Evolutionary conservation across 257 asterid genomes (phyloP).

Genomic region (Galeopsis tetrahit): DNA sequence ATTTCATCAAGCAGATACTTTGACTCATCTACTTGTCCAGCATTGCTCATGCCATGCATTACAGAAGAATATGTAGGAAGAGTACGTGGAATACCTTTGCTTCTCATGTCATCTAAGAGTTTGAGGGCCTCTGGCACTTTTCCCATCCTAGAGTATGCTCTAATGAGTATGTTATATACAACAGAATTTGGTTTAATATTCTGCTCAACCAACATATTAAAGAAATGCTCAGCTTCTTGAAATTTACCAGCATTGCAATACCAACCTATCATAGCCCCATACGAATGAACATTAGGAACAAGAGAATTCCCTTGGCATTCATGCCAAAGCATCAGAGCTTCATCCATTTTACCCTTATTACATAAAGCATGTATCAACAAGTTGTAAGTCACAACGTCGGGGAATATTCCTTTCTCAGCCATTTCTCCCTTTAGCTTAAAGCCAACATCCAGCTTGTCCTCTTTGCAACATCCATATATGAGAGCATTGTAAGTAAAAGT

Average conservation of each 20-base stretch:
- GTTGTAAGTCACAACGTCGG: constrained; percentile 65
- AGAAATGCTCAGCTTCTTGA: constrained; percentile 61
- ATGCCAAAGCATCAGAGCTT: constrained; percentile 79
- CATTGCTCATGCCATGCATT: constrained; percentile 73
- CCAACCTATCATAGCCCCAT: constrained; percentile 74
- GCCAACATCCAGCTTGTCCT: constrained; percentile 58
- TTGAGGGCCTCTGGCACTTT: constrained; percentile 61
- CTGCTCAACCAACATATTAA: constrained; percentile 49
- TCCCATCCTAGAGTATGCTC: constrained; percentile 58
- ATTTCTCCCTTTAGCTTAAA: constrained; percentile 73
- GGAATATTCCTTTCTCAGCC: constrained; percentile 56
- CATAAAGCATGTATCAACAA: constrained; percentile 58
- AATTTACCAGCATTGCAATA: constrained; percentile 63
- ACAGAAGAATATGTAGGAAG: constrained; percentile 67
- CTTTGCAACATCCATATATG: constrained; percentile 72
- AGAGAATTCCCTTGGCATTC: constrained; percentile 60
- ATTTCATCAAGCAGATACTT: constrained; percentile 57
- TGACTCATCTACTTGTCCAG: constrained; percentile 57
- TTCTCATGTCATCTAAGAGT: constrained; percentile 68
- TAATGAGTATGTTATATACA: constrained; percentile 69
- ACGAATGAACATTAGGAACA: constrained; percentile 54
- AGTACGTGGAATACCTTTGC: constrained; percentile 58
- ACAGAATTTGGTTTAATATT: constrained; percentile 55
- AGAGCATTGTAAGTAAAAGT: constrained; percentile 68
- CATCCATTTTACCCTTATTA: constrained; percentile 62